phyloP scores from a whole-genome alignment of 164 flowering plant species.

The Nelumbo lutea region DNA sequence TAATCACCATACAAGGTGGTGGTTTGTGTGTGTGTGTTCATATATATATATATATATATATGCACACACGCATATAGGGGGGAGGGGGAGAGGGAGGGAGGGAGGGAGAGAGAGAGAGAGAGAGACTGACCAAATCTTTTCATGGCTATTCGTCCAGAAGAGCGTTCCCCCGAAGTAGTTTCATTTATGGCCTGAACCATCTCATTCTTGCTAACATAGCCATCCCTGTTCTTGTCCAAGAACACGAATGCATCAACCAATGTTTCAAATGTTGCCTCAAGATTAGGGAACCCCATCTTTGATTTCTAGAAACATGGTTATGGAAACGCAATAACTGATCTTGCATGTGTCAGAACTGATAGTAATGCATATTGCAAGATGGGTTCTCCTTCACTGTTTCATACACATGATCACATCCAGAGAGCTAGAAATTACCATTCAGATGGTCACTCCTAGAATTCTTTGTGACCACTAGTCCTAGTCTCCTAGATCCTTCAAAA shows the following conservation, averaged over 20 bases:
- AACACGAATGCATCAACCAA: constrained; percentile 90
- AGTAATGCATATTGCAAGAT: background rate
- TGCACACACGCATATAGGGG: no score
- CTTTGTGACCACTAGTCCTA: background rate
- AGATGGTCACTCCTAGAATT: background rate
- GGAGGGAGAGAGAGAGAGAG: constrained; percentile 21
- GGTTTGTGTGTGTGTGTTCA: no score
- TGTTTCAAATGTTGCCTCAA: constrained; percentile 85
- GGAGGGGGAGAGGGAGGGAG: no score
- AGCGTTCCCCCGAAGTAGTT: constrained; percentile 68
- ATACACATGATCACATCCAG: background rate
- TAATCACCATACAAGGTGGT: no score
- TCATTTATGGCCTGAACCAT: constrained; percentile 89
- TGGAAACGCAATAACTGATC: constrained; percentile 24
- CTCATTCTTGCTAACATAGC: constrained; percentile 91
- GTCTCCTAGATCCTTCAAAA: background rate
- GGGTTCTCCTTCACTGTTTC: background rate
- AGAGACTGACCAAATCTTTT: constrained; percentile 77
- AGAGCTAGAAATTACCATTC: background rate
- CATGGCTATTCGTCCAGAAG: constrained; percentile 85
- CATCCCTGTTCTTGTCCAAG: constrained; percentile 92
- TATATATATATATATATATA: no score
- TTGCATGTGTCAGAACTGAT: background rate
- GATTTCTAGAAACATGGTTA: constrained; percentile 54
- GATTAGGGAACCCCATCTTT: constrained; percentile 62